Evolutionary conservation across 805 yeast genomes (phyloP), one percentile per base, ranked within the genome.

Genomic region (Zygosaccharomyces bailii): DNA sequence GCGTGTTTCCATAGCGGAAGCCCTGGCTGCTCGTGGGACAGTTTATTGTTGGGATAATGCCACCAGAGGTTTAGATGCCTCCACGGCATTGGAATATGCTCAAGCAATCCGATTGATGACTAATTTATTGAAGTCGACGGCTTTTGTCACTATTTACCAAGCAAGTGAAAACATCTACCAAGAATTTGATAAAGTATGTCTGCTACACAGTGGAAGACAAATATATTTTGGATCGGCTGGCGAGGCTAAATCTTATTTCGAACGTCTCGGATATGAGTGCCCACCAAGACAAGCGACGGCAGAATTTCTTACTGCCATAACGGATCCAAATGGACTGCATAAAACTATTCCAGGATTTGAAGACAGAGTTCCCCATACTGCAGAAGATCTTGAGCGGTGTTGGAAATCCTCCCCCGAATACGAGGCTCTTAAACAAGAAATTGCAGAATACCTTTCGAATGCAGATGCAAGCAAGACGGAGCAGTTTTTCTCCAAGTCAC

Each of bases 1-100:
- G 62, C 71, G 84, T 67, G 81, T 79, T 14, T 76, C 82, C 13
- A 78, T 79, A 61, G 82, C 82, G 17, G 84, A 79, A 56, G 81
- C 72, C 5, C 68, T 73, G 5, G 62, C 72, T 38, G 66, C 69
- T 41, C 70, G 72, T 42, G 74, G 75, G 37, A 67, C 73, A 19
- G 57, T 74, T 14, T 77, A 75, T 55, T 67, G 76, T 52, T 75
- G 79, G 79, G 79, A 73, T 61, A 73, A 73, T 46, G 70, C 78
- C 10, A 73, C 78, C 19, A 70, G 75, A 56, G 78, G 78, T 50
- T 63, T 73, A 53, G 78, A 73, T 61, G 63, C 78, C 10, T 71
- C 76, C 11, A 72, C 77, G 39, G 78, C 78, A 6, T 61, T 71
- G 51, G 77, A 73, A 52, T 72, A 72, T 48, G 64, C 72, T 43